Conservation (phyloP, 2,329 filamentous ascomycete genomes). For the Colletotrichum sp. region DNA sequence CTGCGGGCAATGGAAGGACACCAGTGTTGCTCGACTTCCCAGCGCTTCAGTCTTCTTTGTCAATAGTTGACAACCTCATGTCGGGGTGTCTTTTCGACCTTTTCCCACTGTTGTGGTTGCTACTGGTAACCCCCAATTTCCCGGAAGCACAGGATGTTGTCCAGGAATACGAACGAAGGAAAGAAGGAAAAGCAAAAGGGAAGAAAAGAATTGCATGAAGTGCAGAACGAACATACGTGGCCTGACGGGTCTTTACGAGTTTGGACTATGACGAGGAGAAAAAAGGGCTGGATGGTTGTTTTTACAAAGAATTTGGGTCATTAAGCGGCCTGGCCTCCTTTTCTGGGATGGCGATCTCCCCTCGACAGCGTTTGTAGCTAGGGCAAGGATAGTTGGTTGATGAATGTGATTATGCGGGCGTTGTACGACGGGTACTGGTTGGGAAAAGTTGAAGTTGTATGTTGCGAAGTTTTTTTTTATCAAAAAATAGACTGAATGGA, state of each 20-base stretch:
- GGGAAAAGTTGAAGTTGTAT: slow-evolving; percentile 14
- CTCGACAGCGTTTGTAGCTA: neutral
- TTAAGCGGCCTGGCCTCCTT: neutral
- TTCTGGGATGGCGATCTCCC: neutral
- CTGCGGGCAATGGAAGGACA: neutral
- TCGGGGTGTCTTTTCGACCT: neutral
- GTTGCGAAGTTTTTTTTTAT: neutral
- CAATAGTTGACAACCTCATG: neutral
- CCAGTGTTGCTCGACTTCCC: neutral
- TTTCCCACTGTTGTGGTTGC: neutral
- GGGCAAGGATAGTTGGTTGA: neutral
- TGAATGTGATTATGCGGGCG: slow-evolving; percentile 1
- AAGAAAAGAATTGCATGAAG: neutral
- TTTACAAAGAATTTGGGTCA: neutral
- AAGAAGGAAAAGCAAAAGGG: neutral
- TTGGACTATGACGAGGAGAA: slow-evolving; percentile 8
- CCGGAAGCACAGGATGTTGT: neutral
- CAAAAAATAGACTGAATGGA: neutral
- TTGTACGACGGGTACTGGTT: neutral
- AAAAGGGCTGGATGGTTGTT: neutral
- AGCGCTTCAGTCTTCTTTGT: neutral
- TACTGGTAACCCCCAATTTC: neutral
- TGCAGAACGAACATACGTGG: neutral
- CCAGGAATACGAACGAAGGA: neutral
- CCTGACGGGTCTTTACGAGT: neutral